Percentiles rank a stretch among this genome's conserved stretches.
Evolutionary conservation across 1,139 yeast species (phyloP).

Genomic region (Zhuliangozyma parablackwelliae): DNA sequence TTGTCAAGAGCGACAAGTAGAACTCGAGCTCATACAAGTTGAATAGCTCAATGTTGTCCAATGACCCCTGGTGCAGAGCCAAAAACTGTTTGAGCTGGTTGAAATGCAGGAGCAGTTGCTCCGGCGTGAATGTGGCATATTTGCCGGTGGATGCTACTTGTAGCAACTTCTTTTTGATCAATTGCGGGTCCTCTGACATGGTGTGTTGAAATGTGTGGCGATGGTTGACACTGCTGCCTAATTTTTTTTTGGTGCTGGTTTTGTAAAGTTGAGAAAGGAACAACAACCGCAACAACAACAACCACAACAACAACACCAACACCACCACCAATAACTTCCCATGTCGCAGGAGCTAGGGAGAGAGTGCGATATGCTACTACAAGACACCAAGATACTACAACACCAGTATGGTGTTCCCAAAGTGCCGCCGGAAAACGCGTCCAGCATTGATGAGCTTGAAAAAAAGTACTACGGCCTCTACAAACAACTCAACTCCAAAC

Average conservation of each 20-base stretch:
- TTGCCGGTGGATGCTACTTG: slow-evolving; percentile 28
- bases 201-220: background rate
- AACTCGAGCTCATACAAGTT: slow-evolving; percentile 69
- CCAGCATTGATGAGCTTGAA: slow-evolving; percentile 14
- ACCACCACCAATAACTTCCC: background rate
- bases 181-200: slow-evolving; percentile 7
- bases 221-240: background rate
- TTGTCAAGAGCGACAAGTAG: slow-evolving; percentile 58
- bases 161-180: slow-evolving; percentile 22
- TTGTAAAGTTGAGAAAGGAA: too few relatives aligned
- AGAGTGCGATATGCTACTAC: slow-evolving; percentile 19
- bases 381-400: slow-evolving; percentile 18
- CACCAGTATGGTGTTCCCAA: slow-evolving; percentile 28
- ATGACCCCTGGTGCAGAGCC: slow-evolving; percentile 20
- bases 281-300: background rate
- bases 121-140: slow-evolving; percentile 34
- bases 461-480: slow-evolving; percentile 19
- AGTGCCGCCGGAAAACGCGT: slow-evolving; percentile 4
- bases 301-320: background rate
- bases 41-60: slow-evolving; percentile 49
- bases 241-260: background rate
- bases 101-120: slow-evolving; percentile 27
- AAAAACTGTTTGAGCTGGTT: slow-evolving; percentile 31
- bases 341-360: slow-evolving; percentile 17
- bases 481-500: slow-evolving; percentile 17